phyloP scores from a whole-genome alignment of 768 basidiomycete species.

The Hypsizygus marmoreus region DNA sequence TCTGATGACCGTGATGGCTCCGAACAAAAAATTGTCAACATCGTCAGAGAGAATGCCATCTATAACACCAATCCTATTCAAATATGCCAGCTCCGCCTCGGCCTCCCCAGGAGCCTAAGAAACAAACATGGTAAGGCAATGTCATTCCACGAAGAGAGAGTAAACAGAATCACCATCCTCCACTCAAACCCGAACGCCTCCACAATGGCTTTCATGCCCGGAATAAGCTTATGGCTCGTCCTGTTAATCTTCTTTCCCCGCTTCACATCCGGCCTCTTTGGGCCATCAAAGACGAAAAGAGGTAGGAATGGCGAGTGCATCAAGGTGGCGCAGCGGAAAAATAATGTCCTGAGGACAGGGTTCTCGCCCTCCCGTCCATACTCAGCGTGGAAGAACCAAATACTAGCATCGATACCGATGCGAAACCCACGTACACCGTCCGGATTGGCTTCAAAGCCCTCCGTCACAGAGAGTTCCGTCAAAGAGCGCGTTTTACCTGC shows the following conservation, averaged over 20 bases:
- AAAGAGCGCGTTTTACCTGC: slow-evolving; percentile 73
- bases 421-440: slow-evolving; percentile 71
- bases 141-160: no score
- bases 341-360: slow-evolving; percentile 78
- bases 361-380: slow-evolving; percentile 83
- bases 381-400: slow-evolving; percentile 82
- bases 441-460: slow-evolving; percentile 73
- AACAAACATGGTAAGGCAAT: slow-evolving; percentile 28
- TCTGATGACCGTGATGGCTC: slow-evolving; percentile 79
- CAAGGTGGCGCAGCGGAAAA: slow-evolving; percentile 83
- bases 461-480: slow-evolving; percentile 70
- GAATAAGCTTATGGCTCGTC: slow-evolving; percentile 62
- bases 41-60: slow-evolving; percentile 93
- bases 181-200: slow-evolving; percentile 82
- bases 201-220: slow-evolving; percentile 77
- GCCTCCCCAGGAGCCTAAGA: slow-evolving; percentile 88
- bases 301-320: slow-evolving; percentile 80
- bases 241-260: slow-evolving; percentile 72
- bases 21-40: slow-evolving; percentile 91
- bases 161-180: slow-evolving; percentile 63
- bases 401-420: slow-evolving; percentile 86
- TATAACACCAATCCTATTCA: slow-evolving; percentile 79
- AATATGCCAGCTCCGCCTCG: slow-evolving; percentile 88
- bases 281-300: slow-evolving; percentile 92
- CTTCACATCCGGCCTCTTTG: slow-evolving; percentile 79